Base-by-base conservation (phyloP, 352 stramenopile genomes). In the Phytophthora capsici region DNA sequence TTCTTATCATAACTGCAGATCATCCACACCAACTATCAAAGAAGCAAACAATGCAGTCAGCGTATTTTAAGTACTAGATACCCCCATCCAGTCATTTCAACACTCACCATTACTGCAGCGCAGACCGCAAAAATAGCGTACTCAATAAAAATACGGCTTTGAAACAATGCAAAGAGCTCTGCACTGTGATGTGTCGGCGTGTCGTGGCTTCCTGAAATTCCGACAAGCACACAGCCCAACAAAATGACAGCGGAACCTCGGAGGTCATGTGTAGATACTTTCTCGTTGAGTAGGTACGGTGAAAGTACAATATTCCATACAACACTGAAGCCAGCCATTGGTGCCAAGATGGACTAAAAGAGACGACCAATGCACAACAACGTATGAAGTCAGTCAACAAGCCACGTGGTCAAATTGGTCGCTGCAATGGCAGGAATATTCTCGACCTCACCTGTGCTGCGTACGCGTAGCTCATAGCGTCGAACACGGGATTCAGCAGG, bases 271-370 rank as follows among this genome's bases (percentile, higher is more conserved):
- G 75, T 75, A 9, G 85, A 94, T 20, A 95, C 63, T 57, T 88
- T 82, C 66, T 95, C 87, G 25, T 90, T 75, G 9, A 95, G 78
- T 23, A 95, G 70, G 60, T 91, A 95, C 5, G 87, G 87, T 48
- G 87, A 85, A 13, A 95, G 63, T 17, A 95, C 69, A 50, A 95
- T 94, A 54, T 95, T 95, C 87, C 87, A 95, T 41, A 95, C 85
- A 41, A 95, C 87, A 49, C 87, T 95, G 66, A 91, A 95, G 41
- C 87, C 87, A 2, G 87, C 85, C 87, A 95, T 95, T 2, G 87
- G 87, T 17, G 87, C 87, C 37, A 95, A 72, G 48, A 95, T 93
- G 19, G 85, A 94, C 82, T 95, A 47, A 14, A 34, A 51, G 23
- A 32, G 20, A 43, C 49, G 20, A 46, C 38, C 57, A 67, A 22